Evolutionary conservation across 2,329 filamentous ascomycete species (phyloP).

Genomic region (Penicillium sp.): DNA sequence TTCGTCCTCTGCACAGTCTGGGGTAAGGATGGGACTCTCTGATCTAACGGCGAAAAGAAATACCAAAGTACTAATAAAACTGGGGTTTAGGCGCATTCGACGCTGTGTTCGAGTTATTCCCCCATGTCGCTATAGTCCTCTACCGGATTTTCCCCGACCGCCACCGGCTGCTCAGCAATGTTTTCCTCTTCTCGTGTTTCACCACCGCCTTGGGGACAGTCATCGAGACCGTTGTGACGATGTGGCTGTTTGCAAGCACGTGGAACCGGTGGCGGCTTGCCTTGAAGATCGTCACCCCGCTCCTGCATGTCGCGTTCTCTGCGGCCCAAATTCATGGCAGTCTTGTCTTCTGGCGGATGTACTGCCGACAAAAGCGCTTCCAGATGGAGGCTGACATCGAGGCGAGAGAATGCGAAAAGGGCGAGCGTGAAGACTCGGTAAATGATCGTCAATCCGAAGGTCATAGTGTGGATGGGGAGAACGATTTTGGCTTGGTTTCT

Average conservation of each 20-base stretch:
- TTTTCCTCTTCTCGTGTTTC: constrained; percentile 40
- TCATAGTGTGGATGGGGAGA: not conserved
- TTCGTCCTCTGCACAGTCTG: constrained; percentile 41
- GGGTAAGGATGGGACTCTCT: constrained; percentile 31
- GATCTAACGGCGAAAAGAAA: not conserved
- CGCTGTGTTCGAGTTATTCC: constrained; percentile 48
- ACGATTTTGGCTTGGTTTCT: too few species aligned
- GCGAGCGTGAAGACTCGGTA: not conserved
- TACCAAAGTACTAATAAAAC: not conserved
- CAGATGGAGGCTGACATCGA: not conserved
- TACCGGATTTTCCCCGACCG: constrained; percentile 42
- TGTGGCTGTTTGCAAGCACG: constrained; percentile 45
- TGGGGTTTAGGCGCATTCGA: constrained; percentile 45
- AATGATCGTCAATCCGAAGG: not conserved
- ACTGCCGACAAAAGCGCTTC: constrained; percentile 16
- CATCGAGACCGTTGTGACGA: constrained; percentile 44
- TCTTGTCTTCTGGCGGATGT: constrained; percentile 44
- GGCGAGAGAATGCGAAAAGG: not conserved
- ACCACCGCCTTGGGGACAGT: constrained; percentile 41
- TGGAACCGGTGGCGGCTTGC: constrained; percentile 45
- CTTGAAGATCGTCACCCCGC: constrained; percentile 46
- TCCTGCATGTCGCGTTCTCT: constrained; percentile 45
- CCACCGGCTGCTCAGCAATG: constrained; percentile 40
- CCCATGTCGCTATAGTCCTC: constrained; percentile 47
- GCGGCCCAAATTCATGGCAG: constrained; percentile 46